Evolutionary conservation across 1,284 basidiomycete species (phyloP).

Genomic region (Boletus sp.): DNA sequence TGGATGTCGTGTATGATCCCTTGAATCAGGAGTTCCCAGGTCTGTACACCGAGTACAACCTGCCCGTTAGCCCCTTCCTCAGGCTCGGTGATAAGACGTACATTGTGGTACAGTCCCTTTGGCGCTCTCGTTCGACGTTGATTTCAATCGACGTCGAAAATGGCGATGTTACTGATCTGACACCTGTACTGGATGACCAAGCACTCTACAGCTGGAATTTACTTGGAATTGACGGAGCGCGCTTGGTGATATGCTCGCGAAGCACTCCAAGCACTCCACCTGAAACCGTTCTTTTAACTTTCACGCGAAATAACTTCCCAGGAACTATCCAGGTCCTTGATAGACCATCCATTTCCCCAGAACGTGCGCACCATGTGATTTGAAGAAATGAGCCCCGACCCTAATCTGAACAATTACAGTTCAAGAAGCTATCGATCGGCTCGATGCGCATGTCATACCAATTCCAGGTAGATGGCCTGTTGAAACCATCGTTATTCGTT

Average conservation of each 20-base stretch:
- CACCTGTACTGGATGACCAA: constrained; percentile 22
- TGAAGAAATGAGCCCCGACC: too few species aligned
- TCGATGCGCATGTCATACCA: constrained; percentile 41
- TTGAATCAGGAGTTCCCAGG: constrained; percentile 52
- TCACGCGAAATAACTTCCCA: neutral
- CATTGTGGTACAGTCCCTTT: constrained; percentile 46
- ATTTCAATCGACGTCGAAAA: constrained; percentile 35
- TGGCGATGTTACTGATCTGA: constrained; percentile 42
- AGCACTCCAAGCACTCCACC: constrained; percentile 48
- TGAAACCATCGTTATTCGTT: constrained; percentile 51
- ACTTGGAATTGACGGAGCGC: constrained; percentile 47
- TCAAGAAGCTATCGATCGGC: constrained; percentile 35
- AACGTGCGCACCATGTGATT: constrained; percentile 33
- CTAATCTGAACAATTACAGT: constrained; percentile 33
- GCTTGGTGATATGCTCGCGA: constrained; percentile 45
- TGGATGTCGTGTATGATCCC: constrained; percentile 41
- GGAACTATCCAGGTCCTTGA: constrained; percentile 17
- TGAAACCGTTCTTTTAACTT: constrained; percentile 43
- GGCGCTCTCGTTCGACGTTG: constrained; percentile 51
- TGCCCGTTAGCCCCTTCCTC: constrained; percentile 47
- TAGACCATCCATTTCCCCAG: constrained; percentile 30
- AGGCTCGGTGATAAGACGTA: constrained; percentile 24
- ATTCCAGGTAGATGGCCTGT: constrained; percentile 47
- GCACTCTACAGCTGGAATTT: constrained; percentile 48
- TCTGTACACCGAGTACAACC: constrained; percentile 50